Base-by-base conservation (phyloP, 108 stramenopile species). In the Halocafeteria seosinensis region DNA sequence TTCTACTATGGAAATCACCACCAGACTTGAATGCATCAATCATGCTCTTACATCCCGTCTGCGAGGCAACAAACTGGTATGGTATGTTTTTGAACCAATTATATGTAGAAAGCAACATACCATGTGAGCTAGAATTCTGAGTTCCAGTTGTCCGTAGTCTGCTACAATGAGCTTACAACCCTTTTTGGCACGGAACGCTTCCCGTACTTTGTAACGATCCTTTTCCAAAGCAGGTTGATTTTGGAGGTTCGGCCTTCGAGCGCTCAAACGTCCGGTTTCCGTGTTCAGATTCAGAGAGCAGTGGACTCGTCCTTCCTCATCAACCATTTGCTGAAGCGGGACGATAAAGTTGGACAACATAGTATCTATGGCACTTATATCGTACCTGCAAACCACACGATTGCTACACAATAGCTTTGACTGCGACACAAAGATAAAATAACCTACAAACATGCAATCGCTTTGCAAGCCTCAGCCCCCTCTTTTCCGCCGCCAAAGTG, bases 221-320 rank as follows among this genome's bases (percentile, higher is more conserved):
- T 98, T 98, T 65, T 98, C 94, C 47, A 98, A 80, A 13, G 97
- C 97, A 5, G 97, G 97, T 69, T 98, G 97, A 66, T 98, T 98
- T 75, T 98, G 97, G 57, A 98, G 76, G 61, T 98, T 98, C 6
- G 97, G 97, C 32, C 87, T 75, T 28, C 94, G 82, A 13, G 91
- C 87, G 0, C 88, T 89, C 1, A 98, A 79, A 4, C 97, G 82
- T 5, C 97, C 96, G 53, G 97, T 98, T 69, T 98, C 97, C 6
- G 97, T 98, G 73, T 98, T 98, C 12, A 98, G 73, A 75, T 98
- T 98, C 8, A 98, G 59, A 0, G 85, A 87, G 62, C 92, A 87
- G 78, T 98, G 97, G 28, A 98, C 91, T 17, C 97, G 78, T 38
- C 80, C 78, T 47, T 95, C 61, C 1, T 86, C 81, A 70, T 95